Evolutionary conservation across 139 green algal genomes (phyloP), one percentile per base, ranked within the genome.

Genomic region (Yamagishiella unicocca): DNA sequence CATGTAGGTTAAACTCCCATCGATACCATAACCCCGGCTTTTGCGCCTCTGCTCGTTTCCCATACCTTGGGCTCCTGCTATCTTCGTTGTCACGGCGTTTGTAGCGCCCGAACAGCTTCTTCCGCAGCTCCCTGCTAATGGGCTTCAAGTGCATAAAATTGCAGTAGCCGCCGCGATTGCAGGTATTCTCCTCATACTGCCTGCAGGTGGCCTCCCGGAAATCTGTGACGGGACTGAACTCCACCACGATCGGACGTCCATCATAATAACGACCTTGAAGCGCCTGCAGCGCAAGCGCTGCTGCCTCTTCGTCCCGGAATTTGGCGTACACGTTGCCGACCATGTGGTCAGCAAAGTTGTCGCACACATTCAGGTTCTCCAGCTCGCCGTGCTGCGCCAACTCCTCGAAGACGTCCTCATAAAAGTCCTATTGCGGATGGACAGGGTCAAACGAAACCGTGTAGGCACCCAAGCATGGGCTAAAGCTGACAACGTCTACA

Each of bases 111-210:
- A 98, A 99, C 76, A 97, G 88, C 55, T 92, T 80, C 92, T 96
- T 95, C 19, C 95, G 91, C 81, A 98, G 82, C 12, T 95, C 91
- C 70, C 91, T 96, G 90, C 90, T 92, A 87, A 99, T 98, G 42
- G 97, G 97, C 87, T 97, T 97, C 81, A 99, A 89, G 88, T 99
- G 98, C 98, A 99, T 99, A 93, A 99, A 99, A 92, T 99, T 99
- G 94, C 98, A 99, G 92, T 99, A 99, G 40, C 98, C 98, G 37
- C 98, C 98, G 33, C 97, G 93, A 68, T 95, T 97, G 95, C 98
- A 99, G 27, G 92, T 98, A 87, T 98, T 96, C 94, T 99, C 98
- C 92, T 99, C 98, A 86, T 99, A 99, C 92, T 99, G 98, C 29
- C 96, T n/a, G 71, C 71, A 99, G 0, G 97, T 99, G 27, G 96